These are phyloP conservation scores for Debaryomyces subglobosus DNA, from an alignment of 1,139 yeast genomes.

Conservation along the genomic window DNA sequence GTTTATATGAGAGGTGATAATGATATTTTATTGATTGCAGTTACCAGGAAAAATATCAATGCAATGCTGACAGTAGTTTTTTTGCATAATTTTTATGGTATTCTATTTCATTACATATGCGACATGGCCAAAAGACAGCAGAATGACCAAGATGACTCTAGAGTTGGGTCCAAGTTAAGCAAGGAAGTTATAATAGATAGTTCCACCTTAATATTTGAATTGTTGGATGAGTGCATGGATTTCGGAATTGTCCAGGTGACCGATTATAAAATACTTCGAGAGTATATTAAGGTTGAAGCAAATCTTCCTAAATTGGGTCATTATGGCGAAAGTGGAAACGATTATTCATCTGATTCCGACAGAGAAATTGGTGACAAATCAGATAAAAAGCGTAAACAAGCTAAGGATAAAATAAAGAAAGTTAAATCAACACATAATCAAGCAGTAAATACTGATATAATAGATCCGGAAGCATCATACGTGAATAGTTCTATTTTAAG, in stretches of 20 bases:
- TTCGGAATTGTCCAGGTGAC: constrained; percentile 47
- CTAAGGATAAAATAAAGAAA: constrained; percentile 20
- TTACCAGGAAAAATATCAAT: constrained; percentile 35
- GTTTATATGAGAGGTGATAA: constrained; percentile 33
- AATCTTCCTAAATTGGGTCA: constrained; percentile 28
- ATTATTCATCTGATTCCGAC: constrained; percentile 18
- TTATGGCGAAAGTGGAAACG: constrained; percentile 11
- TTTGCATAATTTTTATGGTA: constrained; percentile 34
- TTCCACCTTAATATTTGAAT: constrained; percentile 41
- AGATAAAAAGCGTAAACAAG: constrained; percentile 14
- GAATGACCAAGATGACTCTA: not conserved
- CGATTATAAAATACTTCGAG: constrained; percentile 47
- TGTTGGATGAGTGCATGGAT: constrained; percentile 51
- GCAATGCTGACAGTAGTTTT: constrained; percentile 48
- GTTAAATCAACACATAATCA: constrained; percentile 46
- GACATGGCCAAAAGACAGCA: constrained; percentile 9
- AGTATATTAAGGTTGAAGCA: constrained; percentile 46
- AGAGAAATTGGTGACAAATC: constrained; percentile 15
- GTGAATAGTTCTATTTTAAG: constrained; percentile 64
- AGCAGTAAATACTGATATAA: constrained; percentile 37
- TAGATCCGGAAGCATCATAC: constrained; percentile 27
- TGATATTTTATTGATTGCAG: constrained; percentile 36
- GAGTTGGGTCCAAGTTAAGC: constrained; percentile 17
- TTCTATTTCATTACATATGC: constrained; percentile 36
- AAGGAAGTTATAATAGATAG: constrained; percentile 44